phyloP scores from a whole-genome alignment of 2,329 filamentous ascomycete species.

The Amylocarpus encephaloides region DNA sequence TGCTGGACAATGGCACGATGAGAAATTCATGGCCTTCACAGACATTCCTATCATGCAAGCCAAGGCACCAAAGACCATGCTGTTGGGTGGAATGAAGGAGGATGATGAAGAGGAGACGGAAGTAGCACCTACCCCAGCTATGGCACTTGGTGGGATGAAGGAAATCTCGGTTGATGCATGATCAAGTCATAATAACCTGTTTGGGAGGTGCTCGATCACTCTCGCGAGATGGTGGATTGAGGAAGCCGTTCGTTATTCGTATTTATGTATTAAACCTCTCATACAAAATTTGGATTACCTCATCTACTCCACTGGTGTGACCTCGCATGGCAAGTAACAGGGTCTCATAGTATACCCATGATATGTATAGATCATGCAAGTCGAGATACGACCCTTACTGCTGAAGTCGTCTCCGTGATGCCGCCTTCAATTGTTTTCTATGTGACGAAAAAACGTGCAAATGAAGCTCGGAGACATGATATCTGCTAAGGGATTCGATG shows the following conservation, averaged over 20 bases:
- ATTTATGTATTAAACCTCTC: background rate
- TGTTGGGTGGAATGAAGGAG: constrained; percentile 45
- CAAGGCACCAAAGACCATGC: constrained; percentile 42
- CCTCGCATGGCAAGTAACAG: background rate
- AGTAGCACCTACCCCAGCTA: background rate
- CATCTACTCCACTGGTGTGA: background rate
- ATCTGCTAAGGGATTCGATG: too few species aligned
- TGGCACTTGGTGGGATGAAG: background rate
- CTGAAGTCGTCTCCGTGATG: too few species aligned
- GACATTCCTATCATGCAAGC: constrained; percentile 37
- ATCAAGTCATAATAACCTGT: background rate
- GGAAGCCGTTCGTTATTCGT: background rate
- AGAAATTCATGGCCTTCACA: constrained; percentile 46
- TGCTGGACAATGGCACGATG: constrained; percentile 47
- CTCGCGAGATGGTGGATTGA: background rate
- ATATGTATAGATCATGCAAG: background rate
- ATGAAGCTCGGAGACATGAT: too few species aligned
- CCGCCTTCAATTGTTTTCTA: too few species aligned
- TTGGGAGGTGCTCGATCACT: background rate
- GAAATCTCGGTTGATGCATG: constrained; percentile 1
- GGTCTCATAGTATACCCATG: background rate
- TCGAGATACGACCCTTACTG: too few species aligned
- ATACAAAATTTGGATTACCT: background rate
- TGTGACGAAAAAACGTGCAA: too few species aligned
- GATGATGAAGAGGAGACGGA: constrained; percentile 21